These are phyloP conservation scores for Pichia sp. DNA, from an alignment of 1,139 yeast species.

Conservation along the genomic window DNA sequence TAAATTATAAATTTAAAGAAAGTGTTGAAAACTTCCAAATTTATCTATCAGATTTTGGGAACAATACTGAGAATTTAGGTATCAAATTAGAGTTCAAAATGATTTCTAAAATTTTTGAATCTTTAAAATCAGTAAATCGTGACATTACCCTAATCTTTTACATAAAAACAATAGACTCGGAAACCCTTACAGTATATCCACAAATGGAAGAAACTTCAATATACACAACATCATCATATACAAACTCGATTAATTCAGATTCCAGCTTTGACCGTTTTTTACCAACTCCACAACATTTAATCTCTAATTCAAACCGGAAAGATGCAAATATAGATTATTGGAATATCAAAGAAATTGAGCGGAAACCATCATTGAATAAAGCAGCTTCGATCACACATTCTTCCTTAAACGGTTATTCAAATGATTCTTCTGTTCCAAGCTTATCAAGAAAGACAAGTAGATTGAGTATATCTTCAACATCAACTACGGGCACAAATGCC, in stretches of 20 bases:
- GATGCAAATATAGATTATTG: conserved; percentile 48
- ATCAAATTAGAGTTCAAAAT: conserved; percentile 7
- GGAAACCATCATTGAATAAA: conserved; percentile 23
- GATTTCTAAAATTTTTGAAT: conserved; percentile 8
- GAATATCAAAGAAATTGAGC: conserved; percentile 45
- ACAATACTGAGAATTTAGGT: conserved; percentile 11
- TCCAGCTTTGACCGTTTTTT: conserved; percentile 44
- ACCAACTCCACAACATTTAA: conserved; percentile 54
- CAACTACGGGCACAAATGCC: background rate
- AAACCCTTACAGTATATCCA: background rate
- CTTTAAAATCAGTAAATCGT: background rate
- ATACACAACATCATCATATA: conserved; percentile 20
- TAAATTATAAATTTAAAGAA: conserved; percentile 3
- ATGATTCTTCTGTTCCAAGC: background rate
- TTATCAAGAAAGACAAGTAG: conserved; percentile 10
- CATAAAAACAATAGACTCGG: conserved; percentile 2
- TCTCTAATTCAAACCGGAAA: conserved; percentile 22
- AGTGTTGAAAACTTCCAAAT: conserved; percentile 2
- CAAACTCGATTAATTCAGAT: conserved; percentile 27
- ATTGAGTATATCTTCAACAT: conserved; percentile 12
- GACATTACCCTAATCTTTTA: conserved; percentile 3
- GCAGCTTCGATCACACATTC: conserved; percentile 27
- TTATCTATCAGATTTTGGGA: conserved; percentile 12
- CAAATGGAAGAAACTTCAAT: conserved; percentile 16
- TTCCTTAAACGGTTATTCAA: conserved; percentile 13